Conservation (phyloP, 345 rosid species). For the Pugionium cornutum region DNA sequence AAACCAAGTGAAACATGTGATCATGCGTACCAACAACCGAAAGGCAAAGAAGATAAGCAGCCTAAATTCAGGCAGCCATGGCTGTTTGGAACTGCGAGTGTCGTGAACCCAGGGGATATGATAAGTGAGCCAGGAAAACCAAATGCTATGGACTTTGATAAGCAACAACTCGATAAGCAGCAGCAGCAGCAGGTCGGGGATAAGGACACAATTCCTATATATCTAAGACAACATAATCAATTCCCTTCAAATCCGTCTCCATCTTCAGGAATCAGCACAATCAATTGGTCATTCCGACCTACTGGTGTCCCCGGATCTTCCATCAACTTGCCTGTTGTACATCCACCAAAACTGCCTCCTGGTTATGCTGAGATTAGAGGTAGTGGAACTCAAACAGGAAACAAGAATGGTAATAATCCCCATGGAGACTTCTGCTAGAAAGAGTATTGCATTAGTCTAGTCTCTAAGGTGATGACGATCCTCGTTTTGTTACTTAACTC, state of each 20-base stretch:
- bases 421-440: slow-evolving; percentile 36
- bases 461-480: too few relatives aligned
- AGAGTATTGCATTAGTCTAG: slow-evolving; percentile 11
- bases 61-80: slow-evolving; percentile 69
- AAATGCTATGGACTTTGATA: slow-evolving; percentile 46
- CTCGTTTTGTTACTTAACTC: too few relatives aligned
- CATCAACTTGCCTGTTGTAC: slow-evolving; percentile 42
- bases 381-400: slow-evolving; percentile 48
- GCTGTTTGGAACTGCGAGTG: slow-evolving; percentile 57
- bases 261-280: slow-evolving; percentile 49
- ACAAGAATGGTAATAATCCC: slow-evolving; percentile 42
- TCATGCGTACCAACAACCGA: slow-evolving; percentile 35
- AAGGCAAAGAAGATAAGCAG: slow-evolving; percentile 55
- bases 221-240: slow-evolving; percentile 49
- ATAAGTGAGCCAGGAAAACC: slow-evolving; percentile 44
- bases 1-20: slow-evolving; percentile 46
- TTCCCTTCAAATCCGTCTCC: slow-evolving; percentile 45
- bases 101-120: slow-evolving; percentile 47
- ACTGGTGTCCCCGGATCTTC: slow-evolving; percentile 47
- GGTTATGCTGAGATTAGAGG: slow-evolving; percentile 68
- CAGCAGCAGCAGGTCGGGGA: slow-evolving; percentile 38
- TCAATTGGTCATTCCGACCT: slow-evolving; percentile 64
- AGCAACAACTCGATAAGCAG: slow-evolving; percentile 51
- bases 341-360: slow-evolving; percentile 60
- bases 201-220: slow-evolving; percentile 38